These are phyloP conservation scores for Dendrobium chrysotoxum DNA, from an alignment of 106 monocot species.

Conservation along the genomic window DNA sequence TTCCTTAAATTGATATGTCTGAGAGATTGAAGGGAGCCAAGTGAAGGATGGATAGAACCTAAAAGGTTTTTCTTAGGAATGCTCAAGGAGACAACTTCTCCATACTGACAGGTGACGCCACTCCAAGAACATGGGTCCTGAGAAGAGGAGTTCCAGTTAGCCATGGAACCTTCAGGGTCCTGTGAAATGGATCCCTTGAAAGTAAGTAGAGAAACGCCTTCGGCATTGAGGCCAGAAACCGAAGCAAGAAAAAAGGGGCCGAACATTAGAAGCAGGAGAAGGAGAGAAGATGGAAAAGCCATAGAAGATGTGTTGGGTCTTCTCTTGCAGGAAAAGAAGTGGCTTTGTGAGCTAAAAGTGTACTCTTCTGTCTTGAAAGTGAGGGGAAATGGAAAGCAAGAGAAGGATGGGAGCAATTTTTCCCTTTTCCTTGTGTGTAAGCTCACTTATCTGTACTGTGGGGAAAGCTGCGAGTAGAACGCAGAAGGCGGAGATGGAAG, in stretches of 20 bases:
- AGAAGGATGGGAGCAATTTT: background rate
- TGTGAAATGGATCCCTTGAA: constrained; percentile 38
- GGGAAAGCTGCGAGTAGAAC: background rate
- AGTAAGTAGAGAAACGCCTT: constrained; percentile 55
- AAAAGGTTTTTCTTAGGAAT: constrained; percentile 7
- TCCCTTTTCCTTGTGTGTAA: background rate
- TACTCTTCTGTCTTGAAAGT: background rate
- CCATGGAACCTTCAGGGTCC: constrained; percentile 38
- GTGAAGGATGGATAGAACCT: constrained; percentile 11
- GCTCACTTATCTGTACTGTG: no score
- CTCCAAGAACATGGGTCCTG: constrained; percentile 67
- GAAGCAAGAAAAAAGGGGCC: constrained; percentile 2
- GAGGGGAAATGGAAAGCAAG: background rate
- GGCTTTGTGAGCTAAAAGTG: background rate
- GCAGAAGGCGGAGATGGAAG: background rate
- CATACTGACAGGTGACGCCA: constrained; percentile 45
- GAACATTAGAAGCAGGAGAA: constrained; percentile 1
- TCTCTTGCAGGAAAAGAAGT: background rate
- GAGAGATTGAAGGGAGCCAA: constrained; percentile 17
- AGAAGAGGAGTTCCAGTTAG: constrained; percentile 69
- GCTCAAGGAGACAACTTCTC: constrained; percentile 10
- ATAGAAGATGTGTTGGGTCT: background rate
- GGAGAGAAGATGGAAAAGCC: background rate
- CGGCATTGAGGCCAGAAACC: constrained; percentile 20
- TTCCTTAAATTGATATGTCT: constrained; percentile 14